Evolutionary conservation across 2,329 filamentous ascomycete genomes (phyloP).

Genomic region (Aureobasidium sp.): DNA sequence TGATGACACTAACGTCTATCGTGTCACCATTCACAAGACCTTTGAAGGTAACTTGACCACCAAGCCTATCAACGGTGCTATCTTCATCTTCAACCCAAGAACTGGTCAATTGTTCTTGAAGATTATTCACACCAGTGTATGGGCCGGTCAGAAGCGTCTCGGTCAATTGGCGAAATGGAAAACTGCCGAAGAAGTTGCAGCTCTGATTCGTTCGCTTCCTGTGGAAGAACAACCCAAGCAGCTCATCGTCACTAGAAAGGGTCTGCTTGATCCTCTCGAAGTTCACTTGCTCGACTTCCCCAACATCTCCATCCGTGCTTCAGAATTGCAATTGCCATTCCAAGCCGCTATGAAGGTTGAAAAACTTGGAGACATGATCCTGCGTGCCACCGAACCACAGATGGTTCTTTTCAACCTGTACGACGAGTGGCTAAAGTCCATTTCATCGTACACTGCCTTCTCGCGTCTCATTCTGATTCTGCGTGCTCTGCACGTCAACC

Average conservation of each 20-base stretch:
- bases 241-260: conserved; percentile 95
- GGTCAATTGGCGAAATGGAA: conserved; percentile 99
- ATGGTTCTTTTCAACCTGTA: conserved; percentile 99
- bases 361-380: conserved; percentile 97
- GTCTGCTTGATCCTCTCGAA: conserved; percentile 91
- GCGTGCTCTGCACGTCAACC: conserved; percentile 92
- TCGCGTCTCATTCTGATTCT: conserved; percentile 90
- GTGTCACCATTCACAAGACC: conserved; percentile 98
- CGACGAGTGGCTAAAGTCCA: conserved; percentile 97
- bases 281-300: conserved; percentile 97
- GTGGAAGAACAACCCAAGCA: conserved; percentile 99
- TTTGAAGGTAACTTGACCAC: conserved; percentile 99
- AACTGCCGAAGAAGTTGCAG: conserved; percentile 98
- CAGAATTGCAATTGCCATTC: conserved; percentile 94
- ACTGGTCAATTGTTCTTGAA: conserved; percentile 97
- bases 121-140: conserved; percentile 98
- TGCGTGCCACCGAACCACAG: conserved; percentile 95
- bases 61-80: conserved; percentile 98
- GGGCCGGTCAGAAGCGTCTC: conserved; percentile 98
- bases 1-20: conserved; percentile 98
- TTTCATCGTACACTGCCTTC: conserved; percentile 97
- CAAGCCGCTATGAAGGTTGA: conserved; percentile 99
- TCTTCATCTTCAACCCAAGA: conserved; percentile 99
- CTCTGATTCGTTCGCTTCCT: conserved; percentile 86
- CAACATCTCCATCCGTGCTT: conserved; percentile 96